phyloP scores from a whole-genome alignment of 495 filamentous ascomycete species.

The Hypoxylon fragiforme region DNA sequence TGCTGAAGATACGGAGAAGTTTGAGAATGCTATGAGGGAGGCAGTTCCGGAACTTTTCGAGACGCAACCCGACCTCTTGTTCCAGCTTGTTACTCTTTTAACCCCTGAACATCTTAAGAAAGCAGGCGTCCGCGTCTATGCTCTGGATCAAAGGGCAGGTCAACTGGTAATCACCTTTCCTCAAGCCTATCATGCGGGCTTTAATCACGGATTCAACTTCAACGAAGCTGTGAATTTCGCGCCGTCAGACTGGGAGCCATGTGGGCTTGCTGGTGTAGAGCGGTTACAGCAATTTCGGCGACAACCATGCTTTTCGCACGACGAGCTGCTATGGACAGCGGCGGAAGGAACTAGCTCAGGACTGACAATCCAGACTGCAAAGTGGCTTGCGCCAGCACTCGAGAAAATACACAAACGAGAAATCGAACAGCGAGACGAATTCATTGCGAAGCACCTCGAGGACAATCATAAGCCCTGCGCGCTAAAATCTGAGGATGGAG shows the following conservation, averaged over 20 bases:
- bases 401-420: slow-evolving; percentile 76
- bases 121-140: slow-evolving; percentile 89
- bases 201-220: slow-evolving; percentile 98
- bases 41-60: slow-evolving; percentile 97
- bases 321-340: slow-evolving; percentile 92
- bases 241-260: slow-evolving; percentile 94
- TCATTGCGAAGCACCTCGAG: slow-evolving; percentile 66
- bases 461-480: slow-evolving; percentile 48
- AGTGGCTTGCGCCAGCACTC: slow-evolving; percentile 88
- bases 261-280: slow-evolving; percentile 82
- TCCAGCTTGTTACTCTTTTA: slow-evolving; percentile 93
- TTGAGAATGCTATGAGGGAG: slow-evolving; percentile 92
- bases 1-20: slow-evolving; percentile 87
- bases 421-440: slow-evolving; percentile 64
- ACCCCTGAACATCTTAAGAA: slow-evolving; percentile 94
- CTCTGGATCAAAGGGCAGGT: slow-evolving; percentile 90
- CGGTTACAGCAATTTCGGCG: slow-evolving; percentile 85
- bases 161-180: slow-evolving; percentile 96
- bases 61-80: slow-evolving; percentile 93
- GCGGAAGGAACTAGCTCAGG: slow-evolving; percentile 66
- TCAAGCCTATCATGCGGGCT: slow-evolving; percentile 88
- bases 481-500: slow-evolving; percentile 44
- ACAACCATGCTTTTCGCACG: slow-evolving; percentile 95
- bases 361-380: slow-evolving; percentile 86
- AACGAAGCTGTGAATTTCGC: slow-evolving; percentile 99